phyloP scores from a whole-genome alignment of 176 grass and related monocot genomes.

The Carex cristatella region DNA sequence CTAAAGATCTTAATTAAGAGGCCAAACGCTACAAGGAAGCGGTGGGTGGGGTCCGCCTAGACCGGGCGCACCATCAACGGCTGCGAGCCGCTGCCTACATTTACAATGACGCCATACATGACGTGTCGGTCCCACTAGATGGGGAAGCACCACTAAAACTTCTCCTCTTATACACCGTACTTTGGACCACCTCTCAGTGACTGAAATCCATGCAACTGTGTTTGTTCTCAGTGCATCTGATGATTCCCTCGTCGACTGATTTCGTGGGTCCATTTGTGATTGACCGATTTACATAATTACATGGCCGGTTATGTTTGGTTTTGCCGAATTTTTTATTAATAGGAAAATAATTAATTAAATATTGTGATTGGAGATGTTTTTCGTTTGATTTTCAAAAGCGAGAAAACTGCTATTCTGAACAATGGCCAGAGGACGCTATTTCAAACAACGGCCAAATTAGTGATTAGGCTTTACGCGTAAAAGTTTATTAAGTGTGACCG shows the following conservation, averaged over 20 bases:
- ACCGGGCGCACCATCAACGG: conserved; percentile 73
- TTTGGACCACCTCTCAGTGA: background rate
- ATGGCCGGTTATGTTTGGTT: too few relatives aligned
- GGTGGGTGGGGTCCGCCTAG: background rate
- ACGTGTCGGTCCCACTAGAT: background rate
- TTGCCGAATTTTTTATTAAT: too few relatives aligned
- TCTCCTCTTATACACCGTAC: background rate
- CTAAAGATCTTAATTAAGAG: background rate
- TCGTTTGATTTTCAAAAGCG: too few relatives aligned
- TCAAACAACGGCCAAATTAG: too few relatives aligned
- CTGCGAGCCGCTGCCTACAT: conserved; percentile 51
- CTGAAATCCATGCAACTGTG: background rate
- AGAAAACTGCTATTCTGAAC: too few relatives aligned
- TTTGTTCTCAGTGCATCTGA: background rate
- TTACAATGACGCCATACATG: conserved; percentile 12
- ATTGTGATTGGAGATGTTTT: too few relatives aligned
- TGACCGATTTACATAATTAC: background rate
- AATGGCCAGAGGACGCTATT: too few relatives aligned
- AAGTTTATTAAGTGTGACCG: too few relatives aligned
- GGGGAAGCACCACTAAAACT: background rate
- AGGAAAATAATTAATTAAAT: too few relatives aligned
- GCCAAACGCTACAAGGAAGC: background rate
- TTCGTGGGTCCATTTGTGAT: background rate
- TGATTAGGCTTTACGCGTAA: too few relatives aligned
- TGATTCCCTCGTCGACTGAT: background rate